Evolutionary conservation across 805 yeast species (phyloP), one percentile per base, ranked within the genome.

Genomic region (Yamadazyma ubonensis): DNA sequence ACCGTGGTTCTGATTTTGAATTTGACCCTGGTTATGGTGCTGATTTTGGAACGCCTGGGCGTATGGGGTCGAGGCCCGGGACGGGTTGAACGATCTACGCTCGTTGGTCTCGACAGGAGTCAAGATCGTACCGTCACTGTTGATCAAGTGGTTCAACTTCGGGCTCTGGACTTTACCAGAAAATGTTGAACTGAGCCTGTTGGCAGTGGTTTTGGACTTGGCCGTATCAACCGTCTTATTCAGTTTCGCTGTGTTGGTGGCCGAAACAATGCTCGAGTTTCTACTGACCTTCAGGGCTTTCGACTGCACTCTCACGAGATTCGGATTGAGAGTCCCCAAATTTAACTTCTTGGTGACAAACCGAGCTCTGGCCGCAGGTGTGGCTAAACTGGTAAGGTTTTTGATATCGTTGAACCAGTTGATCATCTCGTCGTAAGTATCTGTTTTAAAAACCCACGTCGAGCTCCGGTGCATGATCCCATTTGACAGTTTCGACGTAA

Each of bases 391-490:
- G 2, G 93, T 83, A 50, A 89, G 69, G 33, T 69, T 70, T 57
- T 81, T 80, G 49, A 91, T 71, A 55, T 86, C 95, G 49, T 77
- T 77, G 61, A 77, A 86, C 99, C 99, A 91, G 28, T 71, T 74
- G 58, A 83, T 78, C 91, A 89, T 86, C 22, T 75, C 61, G 29
- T 81, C 84, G 52, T 84, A 85, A 35, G 84, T 76, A 54, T 86
- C 93, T n/a, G 95, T 83, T 49, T 95, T 75, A 68, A 91, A 90
- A n/a, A 90, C 93, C 87, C 93, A 88, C 53, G 88, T 89, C 64
- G 90, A 97, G 30, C 88, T 86, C 54, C 87, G 74, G 46, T 81
- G 83, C 46, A 87, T 72, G 44, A 84, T 65, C 10, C 93, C 93
- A 45, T 80, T 78, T 47, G 82, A 81, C 57, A 59, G 68, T 53